Base-by-base conservation (phyloP, 2,329 filamentous ascomycete species). In the Hypoxylon sp. region DNA sequence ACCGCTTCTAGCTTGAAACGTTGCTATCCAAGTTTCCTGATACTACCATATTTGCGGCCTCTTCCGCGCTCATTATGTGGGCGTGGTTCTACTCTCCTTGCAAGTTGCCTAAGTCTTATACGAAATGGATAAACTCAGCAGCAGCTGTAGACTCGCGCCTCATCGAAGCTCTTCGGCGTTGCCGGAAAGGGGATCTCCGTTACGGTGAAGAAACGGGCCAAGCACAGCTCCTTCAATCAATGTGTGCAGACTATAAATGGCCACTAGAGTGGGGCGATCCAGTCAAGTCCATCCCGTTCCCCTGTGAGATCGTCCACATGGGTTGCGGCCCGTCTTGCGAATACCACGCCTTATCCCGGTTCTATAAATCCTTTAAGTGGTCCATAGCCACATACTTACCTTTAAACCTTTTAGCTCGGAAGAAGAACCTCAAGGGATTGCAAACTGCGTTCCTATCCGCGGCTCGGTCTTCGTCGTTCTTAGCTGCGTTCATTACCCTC, bases 251-350 rank as follows among this genome's bases (percentile, higher is more conserved):
- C 71, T 91, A 91, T 78, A 81, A 81, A 30, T 88, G 89, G 82
- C 93, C 93, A 0, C 75, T 83, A n/a, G 80, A 82, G 62, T 94
- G 90, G 87, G 93, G 91, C 19, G 90, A 97, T 77, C 93, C 93
- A 0, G 83, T 85, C 17, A 83, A 84, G 61, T 87, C 89, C 0
- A 80, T 90, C 9, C 93, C 93, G 0, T 91, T 95, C 64, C 93
- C 93, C 0, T 97, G 93, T 79, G 90, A 93, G 77, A 83, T 97
- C 70, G 92, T 96, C 2, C 93, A 97, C 80, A 93, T 93, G 89
- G 91, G 91, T 60, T 85, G 84, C 68, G 91, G 92, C 2, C 84
- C 88, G 1, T 93, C 84, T 61, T 94, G 93, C 79, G 93, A 97
- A 77, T 84, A 85, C 69, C 92, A 97, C 77, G 91, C 91, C 2